Evolutionary conservation across 2,329 filamentous ascomycete genomes (phyloP), one percentile per base, ranked within the genome.

Genomic region (Bipolaris gigantea): DNA sequence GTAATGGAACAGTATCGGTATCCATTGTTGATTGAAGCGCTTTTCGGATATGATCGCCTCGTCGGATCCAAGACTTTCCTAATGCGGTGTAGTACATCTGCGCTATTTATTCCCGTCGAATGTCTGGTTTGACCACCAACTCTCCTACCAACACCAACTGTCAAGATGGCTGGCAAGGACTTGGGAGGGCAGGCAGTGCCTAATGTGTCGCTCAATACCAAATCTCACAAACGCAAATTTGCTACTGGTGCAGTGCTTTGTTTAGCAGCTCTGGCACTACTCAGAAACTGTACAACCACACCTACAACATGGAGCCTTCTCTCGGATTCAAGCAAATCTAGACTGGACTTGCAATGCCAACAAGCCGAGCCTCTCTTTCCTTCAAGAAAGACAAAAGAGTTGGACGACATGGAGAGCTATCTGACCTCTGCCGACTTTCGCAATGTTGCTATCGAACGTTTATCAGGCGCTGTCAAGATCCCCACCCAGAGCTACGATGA

Each of bases 401-500:
- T 74, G 43, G 63, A 70, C 33, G 58, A 64, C 2, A 63, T 70
- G 50, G 62, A 69, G 40, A 57, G 54, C 8, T 73, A 68, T 39
- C 55, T 74, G 10, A 49, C 53, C 11, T 70, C 68, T 8, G 60
- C 63, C 4, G 56, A 57, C 8, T 74, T 73, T 45, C 63, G 63
- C 15, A 62, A 71, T 40, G 55, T 66, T 25, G 69, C 69, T 4
- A 67, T 76, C n/a, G 54, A 63, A 27, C 64, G 72, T 11, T 63
- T 83, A 53, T 69, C 79, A 13, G 75, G 76, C 3, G 76, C 80
- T 19, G 75, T 87, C 27, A 77, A 80, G 61, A 77, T 85, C 23
- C 81, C 82, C 0, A 83, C 83, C 1, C 74, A 83, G 43, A 80
- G 80, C 0, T 84, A 79, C 49, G 82, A 85, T 60, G 79, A 85